These are phyloP conservation scores for Trichoderma atrobrunneum DNA, from an alignment of 2,329 filamentous ascomycete species.

Conservation along the genomic window DNA sequence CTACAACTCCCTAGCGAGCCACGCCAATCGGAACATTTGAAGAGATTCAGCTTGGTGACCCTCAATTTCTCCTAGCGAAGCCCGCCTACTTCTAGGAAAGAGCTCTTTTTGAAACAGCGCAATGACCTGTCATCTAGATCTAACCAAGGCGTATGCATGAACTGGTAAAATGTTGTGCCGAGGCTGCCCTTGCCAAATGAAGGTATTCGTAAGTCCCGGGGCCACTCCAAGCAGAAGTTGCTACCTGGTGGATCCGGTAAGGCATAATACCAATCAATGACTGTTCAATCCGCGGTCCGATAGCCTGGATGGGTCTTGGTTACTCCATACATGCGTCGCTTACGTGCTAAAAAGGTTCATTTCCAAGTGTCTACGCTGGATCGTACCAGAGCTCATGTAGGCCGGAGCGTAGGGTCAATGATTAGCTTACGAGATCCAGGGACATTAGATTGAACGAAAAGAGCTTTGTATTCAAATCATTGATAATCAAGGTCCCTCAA, in stretches of 20 bases:
- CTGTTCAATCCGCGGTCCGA: background rate
- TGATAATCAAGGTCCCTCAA: background rate
- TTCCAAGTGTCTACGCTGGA: background rate
- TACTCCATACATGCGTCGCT: background rate
- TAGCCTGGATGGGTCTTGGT: background rate
- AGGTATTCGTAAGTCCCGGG: background rate
- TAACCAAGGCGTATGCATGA: background rate
- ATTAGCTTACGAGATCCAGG: background rate
- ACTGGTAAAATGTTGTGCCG: background rate
- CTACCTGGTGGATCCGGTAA: background rate
- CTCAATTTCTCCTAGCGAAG: background rate
- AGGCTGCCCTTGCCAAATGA: background rate
- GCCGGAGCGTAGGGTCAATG: background rate
- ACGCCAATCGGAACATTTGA: background rate
- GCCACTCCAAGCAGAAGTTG: background rate
- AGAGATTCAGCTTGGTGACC: background rate
- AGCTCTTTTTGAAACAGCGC: background rate
- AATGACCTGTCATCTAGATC: background rate
- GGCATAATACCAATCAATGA: background rate
- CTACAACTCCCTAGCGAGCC: background rate
- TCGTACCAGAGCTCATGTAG: background rate
- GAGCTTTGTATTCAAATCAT: background rate
- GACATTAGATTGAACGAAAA: background rate
- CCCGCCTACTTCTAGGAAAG: background rate
- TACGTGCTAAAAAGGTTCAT: background rate